These are phyloP conservation scores for Desmodesmus armatus DNA, from an alignment of 139 green algal species.

Conservation along the genomic window DNA sequence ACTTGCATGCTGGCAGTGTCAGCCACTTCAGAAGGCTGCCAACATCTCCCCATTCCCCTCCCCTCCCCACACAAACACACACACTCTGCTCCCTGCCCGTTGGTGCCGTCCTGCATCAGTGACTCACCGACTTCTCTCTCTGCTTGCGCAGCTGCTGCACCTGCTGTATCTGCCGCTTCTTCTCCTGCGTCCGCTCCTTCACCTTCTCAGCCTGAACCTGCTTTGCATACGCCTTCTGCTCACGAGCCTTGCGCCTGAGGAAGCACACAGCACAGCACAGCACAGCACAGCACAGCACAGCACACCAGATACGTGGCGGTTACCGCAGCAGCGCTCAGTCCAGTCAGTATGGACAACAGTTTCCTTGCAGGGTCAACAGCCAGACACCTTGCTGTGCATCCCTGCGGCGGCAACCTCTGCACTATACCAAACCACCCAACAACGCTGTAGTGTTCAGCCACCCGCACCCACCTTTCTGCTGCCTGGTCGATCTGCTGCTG, in stretches of 20 bases:
- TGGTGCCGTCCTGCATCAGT: too few species aligned
- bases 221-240: constrained; percentile 94
- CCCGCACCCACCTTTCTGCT: constrained; percentile 71
- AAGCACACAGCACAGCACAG: not conserved
- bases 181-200: constrained; percentile 85
- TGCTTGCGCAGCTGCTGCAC: constrained; percentile 75
- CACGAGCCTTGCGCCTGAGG: constrained; percentile 87
- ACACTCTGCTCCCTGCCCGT: not conserved
- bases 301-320: not conserved
- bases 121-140: constrained; percentile 65
- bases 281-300: not conserved
- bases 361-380: too few species aligned
- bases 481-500: constrained; percentile 81
- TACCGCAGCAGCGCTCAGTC: not conserved
- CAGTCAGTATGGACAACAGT: too few species aligned
- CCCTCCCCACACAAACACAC: too few species aligned
- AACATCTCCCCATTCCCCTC: too few species aligned
- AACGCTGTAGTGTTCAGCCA: too few species aligned
- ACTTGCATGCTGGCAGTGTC: too few species aligned
- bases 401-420: too few species aligned
- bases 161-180: constrained; percentile 87
- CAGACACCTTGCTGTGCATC: too few species aligned
- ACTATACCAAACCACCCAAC: too few species aligned
- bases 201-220: constrained; percentile 87
- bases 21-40: too few species aligned